Conservation (phyloP, 225 moss, liverwort and hornwort genomes). For the Neckera pumila region DNA sequence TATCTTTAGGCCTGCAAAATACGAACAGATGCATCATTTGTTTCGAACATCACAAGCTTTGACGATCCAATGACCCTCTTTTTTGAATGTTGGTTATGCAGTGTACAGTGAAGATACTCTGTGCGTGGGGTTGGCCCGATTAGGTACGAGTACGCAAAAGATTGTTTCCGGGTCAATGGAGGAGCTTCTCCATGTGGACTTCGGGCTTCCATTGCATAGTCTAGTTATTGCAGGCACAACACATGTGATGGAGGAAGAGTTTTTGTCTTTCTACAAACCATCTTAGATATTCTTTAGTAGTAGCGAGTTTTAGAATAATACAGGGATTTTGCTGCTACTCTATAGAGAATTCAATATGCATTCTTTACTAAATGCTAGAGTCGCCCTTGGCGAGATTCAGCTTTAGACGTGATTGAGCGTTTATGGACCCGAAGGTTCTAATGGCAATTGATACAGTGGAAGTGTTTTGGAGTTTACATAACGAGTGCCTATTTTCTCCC, state of each 20-base stretch:
- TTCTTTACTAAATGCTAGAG: neutral
- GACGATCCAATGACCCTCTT: neutral
- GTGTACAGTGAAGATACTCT: conserved; percentile 66
- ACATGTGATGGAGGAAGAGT: conserved; percentile 95
- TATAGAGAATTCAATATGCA: neutral
- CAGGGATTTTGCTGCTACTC: neutral
- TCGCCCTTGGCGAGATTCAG: neutral
- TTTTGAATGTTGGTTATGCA: conserved; percentile 13
- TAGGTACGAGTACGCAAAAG: conserved; percentile 78
- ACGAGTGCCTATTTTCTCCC: neutral
- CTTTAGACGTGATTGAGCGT: neutral
- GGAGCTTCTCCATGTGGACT: conserved; percentile 59
- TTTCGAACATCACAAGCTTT: neutral
- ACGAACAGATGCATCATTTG: neutral
- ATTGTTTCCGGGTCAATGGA: conserved; percentile 78
- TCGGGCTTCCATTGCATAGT: conserved; percentile 81
- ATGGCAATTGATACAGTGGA: neutral
- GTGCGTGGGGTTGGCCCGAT: conserved; percentile 77
- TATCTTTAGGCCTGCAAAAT: neutral
- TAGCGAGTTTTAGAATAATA: neutral
- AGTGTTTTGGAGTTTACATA: neutral
- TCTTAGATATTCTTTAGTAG: neutral
- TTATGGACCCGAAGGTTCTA: neutral
- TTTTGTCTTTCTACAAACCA: conserved; percentile 62
- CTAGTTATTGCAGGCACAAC: conserved; percentile 71